A percentile compares a stretch with the other conserved stretches of the same genome.
These are phyloP conservation scores for Cryptococcus sp. DNA, from an alignment of 1,284 basidiomycete species.

Conservation along the genomic window DNA sequence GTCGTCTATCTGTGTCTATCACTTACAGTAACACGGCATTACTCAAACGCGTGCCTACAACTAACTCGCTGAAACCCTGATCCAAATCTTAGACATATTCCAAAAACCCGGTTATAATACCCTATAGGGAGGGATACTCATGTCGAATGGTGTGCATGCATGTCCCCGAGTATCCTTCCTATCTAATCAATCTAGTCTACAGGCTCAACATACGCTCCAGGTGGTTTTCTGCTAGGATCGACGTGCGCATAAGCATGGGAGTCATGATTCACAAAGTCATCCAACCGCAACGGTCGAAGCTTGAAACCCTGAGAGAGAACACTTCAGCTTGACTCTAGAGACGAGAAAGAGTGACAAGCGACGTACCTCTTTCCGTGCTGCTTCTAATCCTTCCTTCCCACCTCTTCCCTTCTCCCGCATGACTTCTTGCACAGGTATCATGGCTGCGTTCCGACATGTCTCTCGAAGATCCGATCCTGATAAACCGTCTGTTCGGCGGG, in stretches of 20 bases:
- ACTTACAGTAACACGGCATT: not conserved
- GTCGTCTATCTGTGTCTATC: not conserved
- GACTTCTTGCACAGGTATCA: slow-evolving; percentile 86
- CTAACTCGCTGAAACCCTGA: not conserved
- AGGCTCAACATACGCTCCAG: slow-evolving; percentile 33
- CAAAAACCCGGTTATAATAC: not conserved
- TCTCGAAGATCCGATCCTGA: slow-evolving; percentile 94
- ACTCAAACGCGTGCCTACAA: not conserved
- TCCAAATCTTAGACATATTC: not conserved
- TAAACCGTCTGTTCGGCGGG: slow-evolving; percentile 70
- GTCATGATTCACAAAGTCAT: slow-evolving; percentile 70
- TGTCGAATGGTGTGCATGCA: not conserved
- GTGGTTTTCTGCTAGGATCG: slow-evolving; percentile 40
- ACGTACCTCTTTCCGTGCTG: slow-evolving; percentile 51
- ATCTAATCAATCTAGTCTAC: slow-evolving; percentile 33
- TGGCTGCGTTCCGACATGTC: slow-evolving; percentile 88
- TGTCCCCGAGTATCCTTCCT: not conserved
- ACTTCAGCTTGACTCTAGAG: not conserved
- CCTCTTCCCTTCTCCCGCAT: slow-evolving; percentile 64
- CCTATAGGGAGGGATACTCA: not conserved
- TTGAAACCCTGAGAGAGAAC: slow-evolving; percentile 64
- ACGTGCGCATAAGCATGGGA: slow-evolving; percentile 51
- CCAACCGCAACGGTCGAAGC: slow-evolving; percentile 66
- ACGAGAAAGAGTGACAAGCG: not conserved
- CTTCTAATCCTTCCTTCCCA: slow-evolving; percentile 50